Evolutionary conservation across 768 basidiomycete species (phyloP).

Genomic region (Gautieria morchelliformis): DNA sequence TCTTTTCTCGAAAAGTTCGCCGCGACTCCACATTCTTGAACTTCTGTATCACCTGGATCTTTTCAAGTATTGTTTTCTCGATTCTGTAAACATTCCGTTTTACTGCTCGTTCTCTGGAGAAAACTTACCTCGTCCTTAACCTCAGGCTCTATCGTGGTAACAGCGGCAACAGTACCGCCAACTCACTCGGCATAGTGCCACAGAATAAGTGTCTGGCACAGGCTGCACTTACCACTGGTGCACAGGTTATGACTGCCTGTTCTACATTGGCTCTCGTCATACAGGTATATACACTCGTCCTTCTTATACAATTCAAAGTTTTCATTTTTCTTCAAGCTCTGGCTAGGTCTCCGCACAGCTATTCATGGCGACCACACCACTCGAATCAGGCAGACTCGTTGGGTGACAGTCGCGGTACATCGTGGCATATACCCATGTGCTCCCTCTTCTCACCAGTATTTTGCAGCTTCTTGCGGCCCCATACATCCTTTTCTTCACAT

Average conservation of each 20-base stretch:
- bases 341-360: slow-evolving; percentile 1
- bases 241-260: slow-evolving; percentile 15
- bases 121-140: background rate
- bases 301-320: background rate
- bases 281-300: background rate
- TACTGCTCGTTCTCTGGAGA: background rate
- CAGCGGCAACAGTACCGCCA: background rate
- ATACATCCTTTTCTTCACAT: slow-evolving; percentile 1
- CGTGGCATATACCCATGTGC: background rate
- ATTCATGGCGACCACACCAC: slow-evolving; percentile 1
- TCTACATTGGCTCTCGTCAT: slow-evolving; percentile 4
- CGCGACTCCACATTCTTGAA: slow-evolving; percentile 48
- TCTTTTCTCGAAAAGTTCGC: slow-evolving; percentile 32
- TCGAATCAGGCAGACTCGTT: background rate
- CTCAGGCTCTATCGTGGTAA: slow-evolving; percentile 11
- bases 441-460: background rate
- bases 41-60: slow-evolving; percentile 44
- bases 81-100: slow-evolving; percentile 27
- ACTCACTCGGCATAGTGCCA: slow-evolving; percentile 18
- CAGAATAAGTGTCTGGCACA: slow-evolving; percentile 36
- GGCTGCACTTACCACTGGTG: slow-evolving; percentile 43
- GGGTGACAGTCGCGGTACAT: background rate
- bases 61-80: slow-evolving; percentile 44
- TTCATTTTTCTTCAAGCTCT: background rate
- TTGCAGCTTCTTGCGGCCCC: slow-evolving; percentile 5